Evolutionary conservation across 768 basidiomycete species (phyloP).

Genomic region (Leccinum subgranulosum): DNA sequence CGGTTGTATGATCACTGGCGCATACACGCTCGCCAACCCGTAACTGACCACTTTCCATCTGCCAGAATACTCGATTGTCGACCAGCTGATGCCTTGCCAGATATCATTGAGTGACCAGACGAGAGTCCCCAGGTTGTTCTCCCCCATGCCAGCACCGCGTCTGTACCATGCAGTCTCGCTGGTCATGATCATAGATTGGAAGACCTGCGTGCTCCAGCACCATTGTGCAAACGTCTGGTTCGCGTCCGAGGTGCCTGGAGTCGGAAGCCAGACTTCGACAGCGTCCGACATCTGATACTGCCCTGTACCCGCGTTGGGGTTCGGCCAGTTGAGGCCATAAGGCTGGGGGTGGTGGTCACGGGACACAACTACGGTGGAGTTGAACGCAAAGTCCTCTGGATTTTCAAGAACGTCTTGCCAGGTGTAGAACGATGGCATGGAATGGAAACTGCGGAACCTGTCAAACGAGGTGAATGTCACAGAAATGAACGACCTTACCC

Average conservation of each 20-base stretch:
- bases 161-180: conserved; percentile 57
- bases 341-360: conserved; percentile 58
- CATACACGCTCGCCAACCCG: conserved; percentile 42
- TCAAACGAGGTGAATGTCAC: not conserved
- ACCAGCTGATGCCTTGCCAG: conserved; percentile 58
- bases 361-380: conserved; percentile 53
- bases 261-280: conserved; percentile 53
- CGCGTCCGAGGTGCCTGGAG: conserved; percentile 43
- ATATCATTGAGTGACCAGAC: conserved; percentile 63
- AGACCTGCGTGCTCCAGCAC: conserved; percentile 61
- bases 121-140: conserved; percentile 56
- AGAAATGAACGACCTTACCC: conserved; percentile 36
- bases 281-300: conserved; percentile 51
- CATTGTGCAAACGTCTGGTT: conserved; percentile 62
- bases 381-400: conserved; percentile 53
- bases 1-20: conserved; percentile 50
- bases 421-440: conserved; percentile 59
- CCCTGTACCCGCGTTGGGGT: conserved; percentile 51
- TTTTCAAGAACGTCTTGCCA: conserved; percentile 55
- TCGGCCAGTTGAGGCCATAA: conserved; percentile 43
- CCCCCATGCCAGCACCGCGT: conserved; percentile 53
- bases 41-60: conserved; percentile 61
- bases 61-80: conserved; percentile 53
- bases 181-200: conserved; percentile 57
- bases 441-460: conserved; percentile 46